Evolutionary conservation across 345 rosid genomes (phyloP), one percentile per base, ranked within the genome.

Genomic region (Camelina hispida): DNA sequence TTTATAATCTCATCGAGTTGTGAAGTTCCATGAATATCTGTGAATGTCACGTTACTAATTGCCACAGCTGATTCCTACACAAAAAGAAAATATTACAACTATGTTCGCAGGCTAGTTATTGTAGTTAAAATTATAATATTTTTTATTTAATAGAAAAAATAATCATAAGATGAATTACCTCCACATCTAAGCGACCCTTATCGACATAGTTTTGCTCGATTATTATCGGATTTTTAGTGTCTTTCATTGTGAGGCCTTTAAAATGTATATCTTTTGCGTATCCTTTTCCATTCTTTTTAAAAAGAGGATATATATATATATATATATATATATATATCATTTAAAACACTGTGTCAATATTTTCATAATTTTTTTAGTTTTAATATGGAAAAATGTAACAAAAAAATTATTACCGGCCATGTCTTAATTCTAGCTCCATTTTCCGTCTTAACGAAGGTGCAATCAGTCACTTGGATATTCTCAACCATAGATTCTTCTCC

Each of bases 381-480:
- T 25, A 8, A 50, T 23, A 35, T 38, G 38, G 1, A 16, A 9
- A 54, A 54, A 34, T 20, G 1, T 1, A 20, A 9, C 42, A 7
- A 16, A 16, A 30, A 35, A 13, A 12, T 20, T 4, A 53, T 46
- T 69, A 87, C 94, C 83, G 74, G 83, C 69, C 74, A 54, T 25
- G 90, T 87, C 75, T 89, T 89, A 71, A 89, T 84, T 77, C 91
- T 84, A 6, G 86, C 90, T 48, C 91, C 90, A 57, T 83, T 79
- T 37, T 28, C 22, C 0, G 89, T 77, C 22, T 65, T 52, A 16
- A 59, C 60, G 73, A 85, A 89, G 20, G 58, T 84, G 50, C 87
- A 79, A 23, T 80, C 13, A 34, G n/a, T 71, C 13, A 84, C 85
- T 22, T 47, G 73, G 23, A 89, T 75, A 2, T 72, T 76, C 34